Percentiles rank a stretch among this genome's conserved stretches.
Conservation (phyloP, 805 yeast genomes). For the Cyberlindnera mycetangii region DNA sequence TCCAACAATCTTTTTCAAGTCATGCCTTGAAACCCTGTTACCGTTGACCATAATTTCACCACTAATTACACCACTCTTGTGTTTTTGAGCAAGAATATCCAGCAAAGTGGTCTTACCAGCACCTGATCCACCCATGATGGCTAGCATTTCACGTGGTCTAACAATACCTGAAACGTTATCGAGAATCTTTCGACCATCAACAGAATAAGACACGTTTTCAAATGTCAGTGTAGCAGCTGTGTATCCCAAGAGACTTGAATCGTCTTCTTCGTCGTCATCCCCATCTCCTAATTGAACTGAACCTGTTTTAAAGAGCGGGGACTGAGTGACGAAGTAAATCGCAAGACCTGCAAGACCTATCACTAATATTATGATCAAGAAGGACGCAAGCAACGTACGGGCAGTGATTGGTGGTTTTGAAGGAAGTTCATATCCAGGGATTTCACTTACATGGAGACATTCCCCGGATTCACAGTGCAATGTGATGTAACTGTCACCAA, state of each 20-base stretch:
- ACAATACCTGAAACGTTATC: slow-evolving; percentile 69
- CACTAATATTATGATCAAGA: slow-evolving; percentile 38
- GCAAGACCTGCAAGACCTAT: slow-evolving; percentile 38
- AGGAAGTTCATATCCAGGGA: slow-evolving; percentile 86
- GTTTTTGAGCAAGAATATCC: slow-evolving; percentile 87
- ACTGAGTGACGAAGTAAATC: slow-evolving; percentile 49
- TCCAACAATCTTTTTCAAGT: slow-evolving; percentile 71
- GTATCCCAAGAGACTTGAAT: slow-evolving; percentile 46
- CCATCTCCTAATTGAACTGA: slow-evolving; percentile 25
- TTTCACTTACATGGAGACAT: slow-evolving; percentile 86
- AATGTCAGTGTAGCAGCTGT: slow-evolving; percentile 74
- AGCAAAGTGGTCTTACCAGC: slow-evolving; percentile 95
- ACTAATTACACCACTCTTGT: slow-evolving; percentile 65
- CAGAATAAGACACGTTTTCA: slow-evolving; percentile 62
- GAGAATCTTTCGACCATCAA: slow-evolving; percentile 54
- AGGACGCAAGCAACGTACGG: slow-evolving; percentile 45
- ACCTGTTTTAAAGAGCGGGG: slow-evolving; percentile 53
- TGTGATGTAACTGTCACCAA: slow-evolving; percentile 92
- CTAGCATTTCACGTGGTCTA: slow-evolving; percentile 84
- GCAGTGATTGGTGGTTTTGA: slow-evolving; percentile 39
- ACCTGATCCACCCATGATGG: slow-evolving; percentile 98
- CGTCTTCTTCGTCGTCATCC: slow-evolving; percentile 34
- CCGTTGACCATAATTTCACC: slow-evolving; percentile 85
- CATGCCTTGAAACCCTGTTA: slow-evolving; percentile 34
- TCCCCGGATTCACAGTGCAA: slow-evolving; percentile 83